A percentile compares a stretch with the other conserved stretches of the same genome.
These are phyloP conservation scores for Clitocybe nebularis DNA, from an alignment of 1,284 basidiomycete genomes.

Conservation along the genomic window DNA sequence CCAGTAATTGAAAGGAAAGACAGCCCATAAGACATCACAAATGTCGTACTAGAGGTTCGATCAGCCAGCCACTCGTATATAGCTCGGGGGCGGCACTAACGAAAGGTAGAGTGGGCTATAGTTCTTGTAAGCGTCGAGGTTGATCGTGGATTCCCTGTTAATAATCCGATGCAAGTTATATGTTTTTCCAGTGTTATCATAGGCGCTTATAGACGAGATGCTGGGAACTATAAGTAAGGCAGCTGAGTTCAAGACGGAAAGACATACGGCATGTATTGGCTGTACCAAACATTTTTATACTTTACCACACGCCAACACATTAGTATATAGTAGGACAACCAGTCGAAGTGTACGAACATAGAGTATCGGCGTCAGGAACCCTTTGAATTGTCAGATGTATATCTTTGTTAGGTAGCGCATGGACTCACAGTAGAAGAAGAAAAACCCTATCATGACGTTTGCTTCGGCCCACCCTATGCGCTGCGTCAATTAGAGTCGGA, in stretches of 20 bases:
- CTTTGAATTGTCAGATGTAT: conserved; percentile 18
- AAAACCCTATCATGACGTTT: conserved; percentile 77
- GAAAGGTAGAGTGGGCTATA: conserved; percentile 88
- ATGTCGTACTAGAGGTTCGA: conserved; percentile 40
- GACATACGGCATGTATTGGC: conserved; percentile 52
- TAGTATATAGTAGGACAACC: neutral
- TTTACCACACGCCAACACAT: conserved; percentile 10
- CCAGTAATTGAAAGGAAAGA: conserved; percentile 39
- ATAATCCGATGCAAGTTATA: conserved; percentile 76
- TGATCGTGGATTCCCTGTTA: conserved; percentile 50
- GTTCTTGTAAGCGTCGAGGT: conserved; percentile 59
- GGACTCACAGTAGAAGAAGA: conserved; percentile 61
- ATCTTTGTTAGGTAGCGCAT: neutral
- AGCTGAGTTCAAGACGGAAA: neutral
- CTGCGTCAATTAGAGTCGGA: conserved; percentile 5
- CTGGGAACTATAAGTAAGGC: conserved; percentile 16
- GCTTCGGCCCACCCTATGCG: conserved; percentile 62
- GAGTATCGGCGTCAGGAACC: conserved; percentile 67
- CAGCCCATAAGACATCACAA: conserved; percentile 63
- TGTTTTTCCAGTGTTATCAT: conserved; percentile 56
- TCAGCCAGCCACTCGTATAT: neutral
- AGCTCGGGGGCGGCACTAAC: conserved; percentile 24
- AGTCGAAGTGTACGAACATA: conserved; percentile 34
- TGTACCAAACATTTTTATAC: conserved; percentile 62
- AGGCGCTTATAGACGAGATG: conserved; percentile 53